phyloP scores from a whole-genome alignment of 129 eudicot genomes.

The Lactuca sativa region DNA sequence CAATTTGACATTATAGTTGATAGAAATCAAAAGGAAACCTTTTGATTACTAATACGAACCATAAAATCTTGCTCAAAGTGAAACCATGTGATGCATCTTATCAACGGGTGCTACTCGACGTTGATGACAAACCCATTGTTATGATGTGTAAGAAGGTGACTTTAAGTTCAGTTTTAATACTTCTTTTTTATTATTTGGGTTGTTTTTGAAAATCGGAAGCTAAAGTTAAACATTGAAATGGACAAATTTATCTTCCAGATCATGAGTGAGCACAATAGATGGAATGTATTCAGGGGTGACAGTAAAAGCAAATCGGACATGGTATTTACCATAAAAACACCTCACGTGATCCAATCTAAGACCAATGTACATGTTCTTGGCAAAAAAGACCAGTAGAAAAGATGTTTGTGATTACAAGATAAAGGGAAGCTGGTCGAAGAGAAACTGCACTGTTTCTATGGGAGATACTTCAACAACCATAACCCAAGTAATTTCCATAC shows the following conservation, averaged over 20 bases:
- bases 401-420: constrained; percentile 12
- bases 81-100: background rate
- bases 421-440: constrained; percentile 40
- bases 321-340: constrained; percentile 8
- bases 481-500: constrained; percentile 28
- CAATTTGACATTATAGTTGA: constrained; percentile 1
- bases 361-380: constrained; percentile 16
- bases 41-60: background rate
- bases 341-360: background rate
- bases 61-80: constrained; percentile 5
- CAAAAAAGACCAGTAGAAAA: constrained; percentile 1
- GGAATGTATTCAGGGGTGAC: constrained; percentile 10
- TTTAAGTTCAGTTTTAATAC: background rate
- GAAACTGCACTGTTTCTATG: constrained; percentile 27
- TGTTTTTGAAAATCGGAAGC: background rate
- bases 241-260: background rate
- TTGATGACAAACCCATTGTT: background rate
- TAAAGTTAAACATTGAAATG: background rate
- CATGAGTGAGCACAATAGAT: background rate
- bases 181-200: background rate
- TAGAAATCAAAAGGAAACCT: background rate
- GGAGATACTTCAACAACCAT: constrained; percentile 32
- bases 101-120: constrained; percentile 10
- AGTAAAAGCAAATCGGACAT: background rate
- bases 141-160: background rate